Evolutionary conservation across 805 yeast species (phyloP), one percentile per base, ranked within the genome.

Genomic region (Phaffomyces antillensis): DNA sequence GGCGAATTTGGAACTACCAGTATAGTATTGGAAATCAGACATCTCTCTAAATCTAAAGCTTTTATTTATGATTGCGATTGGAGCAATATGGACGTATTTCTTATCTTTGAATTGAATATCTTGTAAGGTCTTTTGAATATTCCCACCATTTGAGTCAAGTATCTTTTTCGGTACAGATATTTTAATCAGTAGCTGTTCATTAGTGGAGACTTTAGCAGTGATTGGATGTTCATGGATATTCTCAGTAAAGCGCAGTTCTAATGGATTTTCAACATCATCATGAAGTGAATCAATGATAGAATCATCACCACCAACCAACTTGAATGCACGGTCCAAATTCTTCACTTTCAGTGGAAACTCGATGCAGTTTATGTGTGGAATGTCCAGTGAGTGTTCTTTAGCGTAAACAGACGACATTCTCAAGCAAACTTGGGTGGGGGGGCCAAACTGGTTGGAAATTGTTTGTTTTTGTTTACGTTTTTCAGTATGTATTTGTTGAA

Each of bases 21-120:
- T 76, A 30, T 76, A 67, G 51, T 77, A 75, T 61, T 93, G 98
- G 61, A 88, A 91, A 63, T 90, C 98, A 0, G 91, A 81, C 73
- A 89, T 77, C 51, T 86, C 87, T 53, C 96, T 75, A 61, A 91
- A 91, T 50, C 84, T 75, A 56, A 80, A 82, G 16, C 82, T 83
- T 46, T 78, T 74, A 53, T 79, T 78, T 17, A 88, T 70, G 17
- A 87, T 73, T 0, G 83, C 89, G 5, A 76, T 72, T 0, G 96
- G 91, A 38, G 71, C 70, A 2, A 76, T 71, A 23, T 63, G 64
- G 41, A 73, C 70, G 5, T 65, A 52, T 12, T 62, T 55, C n/a
- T 64, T 59, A 43, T 72, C 56, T 18, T 40, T 56, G 38, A 45
- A 28, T 28, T 59, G 58, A 25, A 67, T 39, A 5, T 66, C 53